These are phyloP conservation scores for Pisolithus tinctorius DNA, from an alignment of 768 basidiomycete species.

Conservation along the genomic window DNA sequence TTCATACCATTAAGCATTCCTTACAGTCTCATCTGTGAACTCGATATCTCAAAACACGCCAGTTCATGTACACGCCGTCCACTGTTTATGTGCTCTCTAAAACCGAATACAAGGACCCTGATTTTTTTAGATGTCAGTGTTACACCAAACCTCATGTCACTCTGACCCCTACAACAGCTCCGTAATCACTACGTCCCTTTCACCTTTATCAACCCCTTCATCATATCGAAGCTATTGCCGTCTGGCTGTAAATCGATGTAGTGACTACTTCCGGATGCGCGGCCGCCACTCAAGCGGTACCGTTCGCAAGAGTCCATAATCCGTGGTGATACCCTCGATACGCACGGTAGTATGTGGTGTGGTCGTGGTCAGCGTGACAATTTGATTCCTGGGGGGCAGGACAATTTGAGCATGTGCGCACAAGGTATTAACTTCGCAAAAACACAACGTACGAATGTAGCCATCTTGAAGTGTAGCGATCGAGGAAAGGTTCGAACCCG, in stretches of 20 bases:
- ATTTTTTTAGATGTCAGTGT: no score
- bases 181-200: slow-evolving; percentile 7
- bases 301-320: slow-evolving; percentile 84
- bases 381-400: slow-evolving; percentile 57
- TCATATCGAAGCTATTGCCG: slow-evolving; percentile 94
- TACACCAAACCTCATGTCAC: no score
- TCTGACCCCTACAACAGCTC: not conserved
- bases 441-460: slow-evolving; percentile 73
- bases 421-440: not conserved
- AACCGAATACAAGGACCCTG: no score
- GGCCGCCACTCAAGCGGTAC: slow-evolving; percentile 33
- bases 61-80: no score
- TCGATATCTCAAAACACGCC: no score
- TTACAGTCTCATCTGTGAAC: no score
- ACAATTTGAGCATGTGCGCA: slow-evolving; percentile 2
- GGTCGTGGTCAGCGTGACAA: slow-evolving; percentile 74
- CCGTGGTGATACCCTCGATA: slow-evolving; percentile 79
- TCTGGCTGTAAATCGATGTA: slow-evolving; percentile 94
- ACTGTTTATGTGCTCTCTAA: no score
- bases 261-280: slow-evolving; percentile 6
- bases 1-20: no score
- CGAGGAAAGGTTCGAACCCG: slow-evolving; percentile 79
- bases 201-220: slow-evolving; percentile 69
- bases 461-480: slow-evolving; percentile 77
- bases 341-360: slow-evolving; percentile 64